phyloP scores from a whole-genome alignment of 2,329 filamentous ascomycete genomes.

The Fusarium nygamai region DNA sequence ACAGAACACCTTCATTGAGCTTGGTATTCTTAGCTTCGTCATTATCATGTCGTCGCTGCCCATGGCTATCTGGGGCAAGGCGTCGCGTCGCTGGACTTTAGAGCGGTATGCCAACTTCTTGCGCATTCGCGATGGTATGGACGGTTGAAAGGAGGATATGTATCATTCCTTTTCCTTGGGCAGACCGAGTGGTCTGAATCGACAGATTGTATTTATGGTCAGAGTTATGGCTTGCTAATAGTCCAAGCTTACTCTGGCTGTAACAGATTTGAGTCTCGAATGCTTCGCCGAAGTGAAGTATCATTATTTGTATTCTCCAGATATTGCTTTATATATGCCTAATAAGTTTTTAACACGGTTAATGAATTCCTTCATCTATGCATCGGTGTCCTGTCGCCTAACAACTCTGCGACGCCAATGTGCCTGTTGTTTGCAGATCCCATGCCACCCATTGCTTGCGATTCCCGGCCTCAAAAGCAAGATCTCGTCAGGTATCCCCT shows the following conservation, averaged over 20 bases:
- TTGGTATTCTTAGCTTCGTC: constrained; percentile 61
- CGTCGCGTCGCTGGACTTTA: constrained; percentile 58
- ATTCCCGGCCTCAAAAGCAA: not conserved
- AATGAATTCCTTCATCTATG: not conserved
- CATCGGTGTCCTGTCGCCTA: not conserved
- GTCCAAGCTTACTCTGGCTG: not conserved
- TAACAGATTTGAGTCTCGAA: not conserved
- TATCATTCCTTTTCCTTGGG: not conserved
- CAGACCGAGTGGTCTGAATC: not conserved
- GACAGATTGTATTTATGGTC: not conserved
- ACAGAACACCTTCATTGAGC: constrained; percentile 60
- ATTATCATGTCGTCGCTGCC: constrained; percentile 61
- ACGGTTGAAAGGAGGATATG: constrained; percentile 19
- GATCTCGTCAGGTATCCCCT: not conserved
- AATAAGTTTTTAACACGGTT: not conserved
- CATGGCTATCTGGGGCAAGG: constrained; percentile 65
- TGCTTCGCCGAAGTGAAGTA: not conserved
- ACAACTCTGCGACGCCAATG: not conserved
- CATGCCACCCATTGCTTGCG: too few species aligned
- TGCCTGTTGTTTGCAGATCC: too few species aligned
- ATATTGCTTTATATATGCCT: not conserved
- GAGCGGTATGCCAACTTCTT: constrained; percentile 58
- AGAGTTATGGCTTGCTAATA: not conserved
- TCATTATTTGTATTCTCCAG: not conserved
- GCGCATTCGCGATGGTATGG: constrained; percentile 56